Evolutionary conservation across 2,329 filamentous ascomycete genomes (phyloP).

Genomic region (Cladosporium sp.): DNA sequence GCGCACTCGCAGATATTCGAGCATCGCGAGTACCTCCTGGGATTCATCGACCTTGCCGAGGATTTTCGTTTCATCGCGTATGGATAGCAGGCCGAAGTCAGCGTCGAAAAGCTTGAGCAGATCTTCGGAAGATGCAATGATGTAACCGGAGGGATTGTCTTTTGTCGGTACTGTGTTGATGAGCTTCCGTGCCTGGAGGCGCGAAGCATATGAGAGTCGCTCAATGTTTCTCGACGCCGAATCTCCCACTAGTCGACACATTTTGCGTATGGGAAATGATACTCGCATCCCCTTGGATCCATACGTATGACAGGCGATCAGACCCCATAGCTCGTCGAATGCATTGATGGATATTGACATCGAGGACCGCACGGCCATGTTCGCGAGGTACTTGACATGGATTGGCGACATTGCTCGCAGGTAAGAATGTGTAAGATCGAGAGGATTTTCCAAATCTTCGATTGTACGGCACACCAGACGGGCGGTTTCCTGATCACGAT

Average conservation of each 20-base stretch:
- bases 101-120: constrained; percentile 79
- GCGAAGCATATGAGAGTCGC: constrained; percentile 76
- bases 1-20: constrained; percentile 78
- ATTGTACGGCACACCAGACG: constrained; percentile 74
- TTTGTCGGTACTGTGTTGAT: constrained; percentile 81
- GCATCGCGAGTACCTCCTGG: constrained; percentile 76
- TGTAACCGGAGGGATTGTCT: constrained; percentile 81
- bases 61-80: constrained; percentile 84
- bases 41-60: constrained; percentile 69
- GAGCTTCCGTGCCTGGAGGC: constrained; percentile 78
- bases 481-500: constrained; percentile 74
- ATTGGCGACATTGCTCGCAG: constrained; percentile 88
- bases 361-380: constrained; percentile 89
- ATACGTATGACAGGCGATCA: constrained; percentile 83
- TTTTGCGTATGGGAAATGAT: constrained; percentile 84
- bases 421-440: constrained; percentile 82
- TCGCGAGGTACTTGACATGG: constrained; percentile 77
- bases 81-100: constrained; percentile 80
- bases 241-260: constrained; percentile 84
- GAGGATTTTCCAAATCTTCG: constrained; percentile 67
- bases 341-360: constrained; percentile 94
- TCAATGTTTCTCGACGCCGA: constrained; percentile 85
- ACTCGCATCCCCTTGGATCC: constrained; percentile 78
- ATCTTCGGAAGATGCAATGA: constrained; percentile 84
- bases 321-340: constrained; percentile 79